Base-by-base conservation (phyloP, 2,329 filamentous ascomycete genomes). In the Fusarium proliferatum region DNA sequence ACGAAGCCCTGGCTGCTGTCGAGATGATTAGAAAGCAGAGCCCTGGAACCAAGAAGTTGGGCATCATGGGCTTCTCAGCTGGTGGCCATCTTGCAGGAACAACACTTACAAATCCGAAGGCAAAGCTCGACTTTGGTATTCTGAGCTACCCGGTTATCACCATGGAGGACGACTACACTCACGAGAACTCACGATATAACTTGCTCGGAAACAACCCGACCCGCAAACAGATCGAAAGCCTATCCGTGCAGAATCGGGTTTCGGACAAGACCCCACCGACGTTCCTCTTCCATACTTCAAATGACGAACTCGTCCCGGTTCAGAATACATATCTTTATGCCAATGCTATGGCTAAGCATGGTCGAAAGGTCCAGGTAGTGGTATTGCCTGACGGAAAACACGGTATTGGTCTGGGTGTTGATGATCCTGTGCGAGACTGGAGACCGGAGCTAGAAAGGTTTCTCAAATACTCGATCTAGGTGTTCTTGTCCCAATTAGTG, bases 41-140 rank as follows among this genome's bases (percentile, higher is more conserved):
- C 1, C 58, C 60, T 2, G 17, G 23, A 2, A 42, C 48, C 0
- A 72, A 72, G 48, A 74, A 74, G 5, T 48, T 74, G 0, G 72
- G 72, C 0, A 61, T 74, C 10, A 72, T 69, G 72, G 72, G 72
- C 8, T 74, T 74, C 23, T 74, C 72, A 7, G 72, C 72, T 1
- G 72, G 72, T 1, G 72, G 72, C 1, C 72, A 74, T 21, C 64
- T 74, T 6, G 72, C 72, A 6, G 67, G 64, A 36, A 72, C 60
- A n/a, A 74, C 71, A 1, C 39, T 72, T 3, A 74, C 72, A 4
- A 74, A 62, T 16, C 68, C 68, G 3, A 15, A 52, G 13, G 62
- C 72, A 7, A 53, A 52, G 11, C 43, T 74, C 9, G 72, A 74
- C 19, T 74, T 74, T n/a, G 72, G 71, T 4, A 74, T 74, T 15